These are phyloP conservation scores for Lotmaria passim DNA, from an alignment of 208 protist species.

Conservation along the genomic window DNA sequence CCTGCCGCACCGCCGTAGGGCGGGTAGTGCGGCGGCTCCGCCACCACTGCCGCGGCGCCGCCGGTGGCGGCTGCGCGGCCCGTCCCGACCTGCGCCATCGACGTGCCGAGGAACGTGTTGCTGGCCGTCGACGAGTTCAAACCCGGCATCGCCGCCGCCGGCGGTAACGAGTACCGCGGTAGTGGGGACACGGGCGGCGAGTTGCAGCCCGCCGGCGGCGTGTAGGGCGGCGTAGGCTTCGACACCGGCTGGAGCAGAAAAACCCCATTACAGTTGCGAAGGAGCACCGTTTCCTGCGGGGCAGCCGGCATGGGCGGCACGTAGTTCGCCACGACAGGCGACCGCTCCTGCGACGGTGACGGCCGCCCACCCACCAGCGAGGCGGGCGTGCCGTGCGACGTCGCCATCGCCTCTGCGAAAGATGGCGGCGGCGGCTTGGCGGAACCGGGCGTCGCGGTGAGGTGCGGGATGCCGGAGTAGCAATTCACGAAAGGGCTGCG, in stretches of 20 bases:
- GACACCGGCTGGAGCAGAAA: constrained; percentile 75
- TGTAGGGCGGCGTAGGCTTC: constrained; percentile 77
- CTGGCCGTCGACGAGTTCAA: constrained; percentile 24
- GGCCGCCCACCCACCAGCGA: constrained; percentile 23
- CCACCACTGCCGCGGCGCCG: constrained; percentile 1
- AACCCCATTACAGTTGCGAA: constrained; percentile 84
- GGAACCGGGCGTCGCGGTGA: constrained; percentile 14
- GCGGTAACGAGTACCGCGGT: constrained; percentile 77
- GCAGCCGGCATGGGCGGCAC: constrained; percentile 65
- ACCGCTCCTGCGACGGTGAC: constrained; percentile 47
- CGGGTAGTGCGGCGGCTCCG: constrained; percentile 43
- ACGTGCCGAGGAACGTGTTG: constrained; percentile 37
- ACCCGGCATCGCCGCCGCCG: constrained; percentile 38
- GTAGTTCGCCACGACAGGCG: constrained; percentile 65
- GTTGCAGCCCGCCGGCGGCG: constrained; percentile 42
- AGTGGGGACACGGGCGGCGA: constrained; percentile 76
- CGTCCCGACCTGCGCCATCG: constrained; percentile 33
- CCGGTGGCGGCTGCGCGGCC: not conserved
- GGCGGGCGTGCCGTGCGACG: constrained; percentile 34
- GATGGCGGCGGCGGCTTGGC: constrained; percentile 61
- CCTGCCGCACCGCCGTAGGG: constrained; percentile 26
- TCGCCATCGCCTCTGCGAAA: constrained; percentile 76
- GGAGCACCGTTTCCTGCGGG: constrained; percentile 69
- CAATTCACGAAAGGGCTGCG: constrained; percentile 43
- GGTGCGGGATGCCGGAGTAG: constrained; percentile 45